Base-by-base conservation (phyloP, 1,139 yeast species). In the Spathaspora sp. region DNA sequence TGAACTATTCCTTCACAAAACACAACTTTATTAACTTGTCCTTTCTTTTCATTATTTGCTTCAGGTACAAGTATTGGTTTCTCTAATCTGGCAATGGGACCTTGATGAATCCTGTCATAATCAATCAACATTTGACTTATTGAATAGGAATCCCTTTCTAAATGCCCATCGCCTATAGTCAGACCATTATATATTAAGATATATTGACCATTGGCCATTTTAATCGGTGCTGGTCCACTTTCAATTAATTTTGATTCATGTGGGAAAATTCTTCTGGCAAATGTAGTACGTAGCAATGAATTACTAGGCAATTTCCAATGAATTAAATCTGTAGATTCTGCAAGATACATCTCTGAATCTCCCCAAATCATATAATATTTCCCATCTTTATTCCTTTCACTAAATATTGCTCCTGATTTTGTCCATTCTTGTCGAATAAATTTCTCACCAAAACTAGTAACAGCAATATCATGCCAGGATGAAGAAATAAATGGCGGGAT, bases 301-400 rank as follows among this genome's bases (percentile, higher is more conserved):
- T 59, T 54, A 25, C 59, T 53, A 2, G 61, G 55, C 15, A 67
- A 47, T n/a, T 49, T 47, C 78, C 78, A 73, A 49, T 68, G 53
- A 27, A 64, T 51, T 51, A 72, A 53, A 50, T 73, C 77, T 16
- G 51, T 52, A 5, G 72, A 65, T 27, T 57, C 61, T 3, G 78
- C 78, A 51, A 73, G 62, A 50, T 70, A 67, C 47, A 73, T 63
- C 23, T 67, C 65, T 16, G 68, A 62, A 52, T 74, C 78, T 9
- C 78, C 78, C 74, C 75, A 74, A 31, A 74, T 63, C 78, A 74
- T 74, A 50, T 71, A 71, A 53, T 69, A 73, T 41, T 64, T 61
- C 5, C 74, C 75, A 51, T 70, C 72, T 7, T 40, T 43, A 43
- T 59, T 57, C 40, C 49, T 58, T 43, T 72, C 72, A n/a, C 64